These are phyloP conservation scores for Cercophora samala DNA, from an alignment of 495 filamentous ascomycete species.

Conservation along the genomic window DNA sequence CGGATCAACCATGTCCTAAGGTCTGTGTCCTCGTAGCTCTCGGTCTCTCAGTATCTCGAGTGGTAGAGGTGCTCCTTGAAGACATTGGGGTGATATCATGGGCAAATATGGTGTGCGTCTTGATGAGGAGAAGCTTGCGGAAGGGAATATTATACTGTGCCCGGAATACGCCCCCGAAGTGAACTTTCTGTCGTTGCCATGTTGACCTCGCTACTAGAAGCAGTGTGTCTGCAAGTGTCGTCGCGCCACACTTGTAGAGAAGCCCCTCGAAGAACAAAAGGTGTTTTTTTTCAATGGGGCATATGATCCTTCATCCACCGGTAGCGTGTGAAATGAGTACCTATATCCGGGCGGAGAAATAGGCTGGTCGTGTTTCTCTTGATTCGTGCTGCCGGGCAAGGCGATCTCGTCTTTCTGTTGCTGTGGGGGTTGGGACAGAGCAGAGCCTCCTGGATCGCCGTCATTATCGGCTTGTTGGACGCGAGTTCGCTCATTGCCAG, in stretches of 20 bases:
- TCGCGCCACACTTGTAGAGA: no score
- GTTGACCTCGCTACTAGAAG: no score
- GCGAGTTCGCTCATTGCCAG: no score
- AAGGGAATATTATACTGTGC: no score
- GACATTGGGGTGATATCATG: neutral
- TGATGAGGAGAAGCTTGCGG: neutral
- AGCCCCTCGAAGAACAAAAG: neutral
- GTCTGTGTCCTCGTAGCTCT: neutral
- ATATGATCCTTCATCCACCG: neutral
- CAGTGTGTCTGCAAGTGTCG: no score
- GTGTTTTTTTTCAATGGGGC: neutral
- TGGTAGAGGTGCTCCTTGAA: neutral
- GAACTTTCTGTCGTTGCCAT: no score
- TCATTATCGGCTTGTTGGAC: no score
- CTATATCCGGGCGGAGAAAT: neutral
- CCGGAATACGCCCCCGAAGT: no score
- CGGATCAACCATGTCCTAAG: neutral
- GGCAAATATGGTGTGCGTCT: neutral
- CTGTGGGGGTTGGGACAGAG: no score
- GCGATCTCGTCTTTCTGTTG: neutral
- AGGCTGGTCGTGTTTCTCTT: neutral
- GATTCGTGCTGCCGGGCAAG: no score
- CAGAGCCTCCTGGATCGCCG: no score
- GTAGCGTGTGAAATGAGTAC: neutral
- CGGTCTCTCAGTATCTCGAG: neutral